A percentile compares a stretch with the other conserved stretches of the same genome.
These are phyloP conservation scores for Dryas octopetala DNA, from an alignment of 306 rosid genomes.

Conservation along the genomic window DNA sequence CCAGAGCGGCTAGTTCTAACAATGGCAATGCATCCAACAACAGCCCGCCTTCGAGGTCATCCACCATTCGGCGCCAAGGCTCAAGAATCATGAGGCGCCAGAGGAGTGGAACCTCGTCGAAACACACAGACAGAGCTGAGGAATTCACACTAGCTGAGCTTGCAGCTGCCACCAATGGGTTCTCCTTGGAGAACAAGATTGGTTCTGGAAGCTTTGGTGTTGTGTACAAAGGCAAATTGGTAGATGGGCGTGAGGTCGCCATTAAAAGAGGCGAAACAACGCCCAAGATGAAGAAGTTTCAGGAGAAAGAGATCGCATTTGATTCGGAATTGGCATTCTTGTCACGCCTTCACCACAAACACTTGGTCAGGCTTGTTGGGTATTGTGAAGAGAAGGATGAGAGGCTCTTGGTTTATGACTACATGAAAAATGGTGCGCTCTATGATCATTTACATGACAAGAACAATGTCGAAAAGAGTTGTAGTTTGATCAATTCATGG, in stretches of 20 bases:
- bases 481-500: constrained; percentile 70
- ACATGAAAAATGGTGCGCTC: constrained; percentile 87
- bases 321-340: constrained; percentile 83
- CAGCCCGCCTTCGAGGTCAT: constrained; percentile 58
- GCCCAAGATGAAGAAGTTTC: constrained; percentile 53
- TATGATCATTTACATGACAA: constrained; percentile 70
- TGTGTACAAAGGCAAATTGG: constrained; percentile 70
- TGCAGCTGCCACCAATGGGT: constrained; percentile 57
- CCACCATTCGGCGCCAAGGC: constrained; percentile 63
- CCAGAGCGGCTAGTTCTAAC: constrained; percentile 62
- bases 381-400: constrained; percentile 84
- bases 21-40: constrained; percentile 44
- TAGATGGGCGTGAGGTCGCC: constrained; percentile 80
- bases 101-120: constrained; percentile 92
- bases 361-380: constrained; percentile 84
- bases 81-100: constrained; percentile 85
- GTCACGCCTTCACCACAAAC: constrained; percentile 89
- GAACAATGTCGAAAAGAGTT: constrained; percentile 56
- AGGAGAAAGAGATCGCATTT: constrained; percentile 91
- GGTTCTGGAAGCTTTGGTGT: constrained; percentile 94
- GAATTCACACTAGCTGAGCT: constrained; percentile 76
- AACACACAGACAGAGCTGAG: constrained; percentile 74
- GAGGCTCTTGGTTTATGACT: constrained; percentile 80
- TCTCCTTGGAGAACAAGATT: constrained; percentile 61
- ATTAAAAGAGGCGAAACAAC: constrained; percentile 70